phyloP scores from a whole-genome alignment of 768 basidiomycete species.

The Mycena maculata region DNA sequence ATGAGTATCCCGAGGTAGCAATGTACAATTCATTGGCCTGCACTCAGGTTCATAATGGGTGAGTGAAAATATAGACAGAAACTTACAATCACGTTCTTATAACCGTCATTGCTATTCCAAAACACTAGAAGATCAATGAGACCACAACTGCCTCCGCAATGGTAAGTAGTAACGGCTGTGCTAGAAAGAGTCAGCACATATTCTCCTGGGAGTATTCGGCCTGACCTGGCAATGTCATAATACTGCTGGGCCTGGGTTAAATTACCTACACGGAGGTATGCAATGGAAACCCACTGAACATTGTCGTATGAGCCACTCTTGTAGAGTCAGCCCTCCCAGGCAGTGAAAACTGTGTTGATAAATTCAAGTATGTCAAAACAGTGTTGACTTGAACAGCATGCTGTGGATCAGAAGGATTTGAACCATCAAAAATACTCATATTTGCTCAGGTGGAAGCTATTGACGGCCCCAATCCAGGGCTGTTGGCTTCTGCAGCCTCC shows the following conservation, averaged over 20 bases:
- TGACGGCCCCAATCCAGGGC: conserved; percentile 33
- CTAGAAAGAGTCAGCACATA: neutral
- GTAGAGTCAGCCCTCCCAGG: conserved; percentile 25
- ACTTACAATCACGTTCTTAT: conserved; percentile 35
- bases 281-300: conserved; percentile 33
- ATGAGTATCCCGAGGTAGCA: conserved; percentile 30
- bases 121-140: conserved; percentile 23
- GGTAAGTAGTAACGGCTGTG: conserved; percentile 21
- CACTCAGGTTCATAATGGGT: no score
- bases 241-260: conserved; percentile 29
- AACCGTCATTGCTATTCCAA: conserved; percentile 32
- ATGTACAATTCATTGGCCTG: conserved; percentile 37
- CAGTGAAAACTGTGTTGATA: conserved; percentile 33
- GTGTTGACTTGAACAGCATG: conserved; percentile 17
- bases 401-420: neutral
- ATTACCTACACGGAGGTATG: conserved; percentile 29
- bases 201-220: no score
- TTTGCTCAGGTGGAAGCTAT: conserved; percentile 27
- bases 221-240: conserved; percentile 29
- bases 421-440: conserved; percentile 1
- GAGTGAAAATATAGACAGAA: neutral
- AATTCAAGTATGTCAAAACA: conserved; percentile 13
- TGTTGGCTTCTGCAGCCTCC: conserved; percentile 26
- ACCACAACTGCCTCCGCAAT: conserved; percentile 33
- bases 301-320: conserved; percentile 34